Evolutionary conservation across 345 rosid genomes (phyloP), one percentile per base, ranked within the genome.

Genomic region (Populus tremula): DNA sequence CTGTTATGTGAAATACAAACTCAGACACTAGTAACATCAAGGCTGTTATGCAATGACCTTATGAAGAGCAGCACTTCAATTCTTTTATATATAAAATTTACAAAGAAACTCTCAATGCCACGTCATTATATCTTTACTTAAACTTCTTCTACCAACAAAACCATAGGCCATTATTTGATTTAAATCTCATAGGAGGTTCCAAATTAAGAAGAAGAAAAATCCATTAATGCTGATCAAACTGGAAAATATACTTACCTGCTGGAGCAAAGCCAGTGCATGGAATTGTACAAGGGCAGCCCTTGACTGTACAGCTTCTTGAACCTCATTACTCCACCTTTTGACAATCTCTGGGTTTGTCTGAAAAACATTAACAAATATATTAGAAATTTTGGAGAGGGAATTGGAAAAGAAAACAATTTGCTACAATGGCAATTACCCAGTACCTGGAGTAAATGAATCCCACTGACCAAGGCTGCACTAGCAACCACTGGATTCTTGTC

Each of bases 401-500:
- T 56, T 38, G n/a, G 73, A 2, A 50, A 23, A 31, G 6, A 50
- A 68, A 2, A 45, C 11, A 74, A 10, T n/a, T 4, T 7, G 36
- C 29, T 36, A 23, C 31, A 5, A 31, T 45, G 36, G 47, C 16
- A 36, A 70, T 70, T 61, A 16, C 35, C 59, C 16, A 67, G 62
- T 85, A 96, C 99, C 99, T 90, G 93, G 47, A 96, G 95, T 77
- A 96, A 85, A 85, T 93, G 99, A 82, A 93, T 89, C 72, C 99
- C 99, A 65, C 99, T 96, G 81, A 96, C 97, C 80, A 96, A 88
- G 66, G 99, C 98, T 78, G 99, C 99, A 88, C 99, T 96, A 27
- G 99, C 93, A 79, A 96, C 99, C 77, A 93, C 97, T 3, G 98
- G 98, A 83, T 96, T 96, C 85, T 96, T 93, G 86, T 96, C 99